Base-by-base conservation (phyloP, 805 yeast genomes). In the Komagataella kurtzmanii region DNA sequence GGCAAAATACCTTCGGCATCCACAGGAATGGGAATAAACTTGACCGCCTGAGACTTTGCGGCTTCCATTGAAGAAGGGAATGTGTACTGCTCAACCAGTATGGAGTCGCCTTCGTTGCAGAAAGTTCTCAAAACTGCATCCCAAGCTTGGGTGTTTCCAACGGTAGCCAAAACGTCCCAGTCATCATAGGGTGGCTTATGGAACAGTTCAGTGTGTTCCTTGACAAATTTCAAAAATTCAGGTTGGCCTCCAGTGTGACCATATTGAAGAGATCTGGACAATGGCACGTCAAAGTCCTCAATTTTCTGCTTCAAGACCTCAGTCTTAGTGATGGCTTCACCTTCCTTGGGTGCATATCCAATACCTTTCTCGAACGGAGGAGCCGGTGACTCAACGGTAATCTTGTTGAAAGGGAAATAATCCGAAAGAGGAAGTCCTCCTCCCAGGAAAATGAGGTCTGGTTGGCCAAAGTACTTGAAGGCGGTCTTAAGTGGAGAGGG, bases 401-500 rank as follows among this genome's bases (percentile, higher is more conserved):
- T 65, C 57, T 80, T 78, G 60, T 89, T 88, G 77, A 91, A 88
- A 47, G 99, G 98, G 77, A 91, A 91, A 68, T 87, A 85, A 56
- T 85, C 91, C 23, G 96, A 72, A 65, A 88, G 71, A 12, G 99
- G 99, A 59, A 91, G 77, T 6, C 99, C 99, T 60, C 98, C 99
- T 52, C 97, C 98, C 52, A 91, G 77, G 64, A 89, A 90, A 52
- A 88, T 81, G 62, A 93, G 74, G 51, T 83, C 79, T 40, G 96
- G 96, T 56, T 79, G 75, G 46, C 72, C 71, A 61, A 72, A 84
- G 71, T 85, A 84, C 63, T 80, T 81, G 74, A 91, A 88, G 17
- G 95, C 95, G 45, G 80, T 70, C 70, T 93, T 91, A 68, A 91
- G 76, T 12, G 88, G 83, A 10, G 97, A 88, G 43, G 84, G 79